Percentiles rank a stretch among this genome's conserved stretches.
Evolutionary conservation across 2,329 filamentous ascomycete species (phyloP).

Genomic region (Paecilomyces formosus): DNA sequence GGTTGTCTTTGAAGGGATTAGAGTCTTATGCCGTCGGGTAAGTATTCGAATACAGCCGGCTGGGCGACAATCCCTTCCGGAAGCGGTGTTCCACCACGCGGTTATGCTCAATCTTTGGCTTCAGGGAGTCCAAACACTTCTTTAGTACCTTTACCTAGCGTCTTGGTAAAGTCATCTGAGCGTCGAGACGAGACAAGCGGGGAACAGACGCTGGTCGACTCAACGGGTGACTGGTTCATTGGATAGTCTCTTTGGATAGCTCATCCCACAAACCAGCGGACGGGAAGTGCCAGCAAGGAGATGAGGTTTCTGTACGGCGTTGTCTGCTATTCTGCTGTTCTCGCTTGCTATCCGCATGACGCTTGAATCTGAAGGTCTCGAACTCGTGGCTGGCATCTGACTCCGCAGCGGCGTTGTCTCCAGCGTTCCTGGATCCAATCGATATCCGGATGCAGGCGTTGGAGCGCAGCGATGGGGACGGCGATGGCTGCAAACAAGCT

Average conservation of each 20-base stretch:
- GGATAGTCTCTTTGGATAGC: neutral
- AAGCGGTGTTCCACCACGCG: neutral
- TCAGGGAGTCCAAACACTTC: neutral
- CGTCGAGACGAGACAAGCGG: neutral
- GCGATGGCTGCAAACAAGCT: neutral
- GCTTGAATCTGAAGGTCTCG: neutral
- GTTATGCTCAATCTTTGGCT: neutral
- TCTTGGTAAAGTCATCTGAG: neutral
- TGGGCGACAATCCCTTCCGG: neutral
- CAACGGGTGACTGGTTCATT: neutral
- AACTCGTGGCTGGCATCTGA: neutral
- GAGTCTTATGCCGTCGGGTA: neutral
- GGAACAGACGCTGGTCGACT: neutral
- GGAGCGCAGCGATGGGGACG: neutral
- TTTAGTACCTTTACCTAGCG: neutral
- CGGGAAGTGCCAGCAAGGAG: neutral
- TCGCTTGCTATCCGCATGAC: neutral
- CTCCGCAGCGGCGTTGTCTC: neutral
- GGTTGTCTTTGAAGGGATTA: neutral
- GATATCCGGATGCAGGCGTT: neutral
- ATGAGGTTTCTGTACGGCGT: neutral
- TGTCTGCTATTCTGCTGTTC: neutral
- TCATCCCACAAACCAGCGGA: neutral
- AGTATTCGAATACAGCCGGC: neutral
- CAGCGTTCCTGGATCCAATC: neutral